Evolutionary conservation across 1,284 basidiomycete genomes (phyloP), one percentile per base, ranked within the genome.

Genomic region (Psilocybe mexicana): DNA sequence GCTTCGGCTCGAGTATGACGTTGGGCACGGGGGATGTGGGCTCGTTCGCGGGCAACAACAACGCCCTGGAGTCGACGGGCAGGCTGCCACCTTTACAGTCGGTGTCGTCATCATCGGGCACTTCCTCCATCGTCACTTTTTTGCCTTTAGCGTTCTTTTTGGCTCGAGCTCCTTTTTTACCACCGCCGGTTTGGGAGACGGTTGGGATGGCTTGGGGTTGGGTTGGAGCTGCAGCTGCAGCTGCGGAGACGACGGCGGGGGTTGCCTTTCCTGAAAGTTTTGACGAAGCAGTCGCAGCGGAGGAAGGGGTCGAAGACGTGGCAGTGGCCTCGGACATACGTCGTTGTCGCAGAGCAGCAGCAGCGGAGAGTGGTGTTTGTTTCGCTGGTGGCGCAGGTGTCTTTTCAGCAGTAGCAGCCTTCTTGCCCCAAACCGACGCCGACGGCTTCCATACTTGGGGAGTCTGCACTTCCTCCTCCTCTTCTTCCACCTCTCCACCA

Each of bases 41-140:
- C 28, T 43, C 24, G 25, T 33, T 35, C 25, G 50, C 55, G 11
- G 43, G 44, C 6, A 57, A 7, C 35, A 63, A 44, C 55, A 77
- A 69, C 49, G 65, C 61, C 45, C 69, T 65, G 28, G 72, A 75
- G 53, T 77, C 71, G 24, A 70, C 63, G 1, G 76, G 74, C n/a
- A 78, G 63, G 33, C 58, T 65, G 23, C 72, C 71, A 23, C 61
- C 60, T 25, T 63, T 55, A 26, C 65, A 67, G 23, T 75, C 74
- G 2, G 69, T 74, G 36, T 81, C 80, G 14, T 79, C 80, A n/a
- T 79, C 75, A 46, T 81, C 78, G 0, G 73, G 70, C 14, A 79
- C 74, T 52, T 82, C 80, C 58, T 76, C 74, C n/a, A 82, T 72
- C n/a, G 72, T 78, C 46, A 77, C 77, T 18, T 69, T 69, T 62